A percentile compares a stretch with the other conserved stretches of the same genome.
Conservation (phyloP, 2,329 filamentous ascomycete genomes). For the Neonectria magnoliae region DNA sequence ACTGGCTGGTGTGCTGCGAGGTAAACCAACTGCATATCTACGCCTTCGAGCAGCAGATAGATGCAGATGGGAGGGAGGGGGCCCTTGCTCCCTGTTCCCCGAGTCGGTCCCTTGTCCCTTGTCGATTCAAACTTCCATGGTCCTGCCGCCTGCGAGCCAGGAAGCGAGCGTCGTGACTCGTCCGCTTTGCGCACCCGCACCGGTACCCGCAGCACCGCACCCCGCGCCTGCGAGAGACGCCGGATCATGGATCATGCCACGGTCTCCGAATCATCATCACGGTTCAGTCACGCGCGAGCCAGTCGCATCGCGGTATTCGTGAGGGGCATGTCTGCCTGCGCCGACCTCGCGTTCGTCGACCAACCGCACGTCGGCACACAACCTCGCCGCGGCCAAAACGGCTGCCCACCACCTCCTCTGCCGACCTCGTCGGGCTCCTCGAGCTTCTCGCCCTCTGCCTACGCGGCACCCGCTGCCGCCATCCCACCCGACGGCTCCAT, state of each 20-base stretch:
- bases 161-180: neutral
- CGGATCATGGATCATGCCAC: constrained; percentile 39
- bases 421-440: neutral
- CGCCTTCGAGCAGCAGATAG: constrained; percentile 10
- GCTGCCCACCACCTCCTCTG: constrained; percentile 10
- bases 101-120: constrained; percentile 14
- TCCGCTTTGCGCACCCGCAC: constrained; percentile 20
- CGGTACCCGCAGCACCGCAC: constrained; percentile 1
- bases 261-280: constrained; percentile 17
- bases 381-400: constrained; percentile 22
- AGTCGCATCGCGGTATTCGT: constrained; percentile 5
- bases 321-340: constrained; percentile 16
- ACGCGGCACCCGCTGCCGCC: constrained; percentile 36
- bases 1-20: constrained; percentile 22
- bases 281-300: constrained; percentile 1
- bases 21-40: constrained; percentile 42
- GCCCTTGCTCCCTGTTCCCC: constrained; percentile 16
- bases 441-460: neutral
- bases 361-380: constrained; percentile 23
- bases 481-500: constrained; percentile 25
- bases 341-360: constrained; percentile 33
- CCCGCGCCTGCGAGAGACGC: constrained; percentile 28
- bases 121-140: neutral
- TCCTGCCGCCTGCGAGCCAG: neutral
- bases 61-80: constrained; percentile 12